Base-by-base conservation (phyloP, 2,329 filamentous ascomycete genomes). In the Amesomyces nigricolor region DNA sequence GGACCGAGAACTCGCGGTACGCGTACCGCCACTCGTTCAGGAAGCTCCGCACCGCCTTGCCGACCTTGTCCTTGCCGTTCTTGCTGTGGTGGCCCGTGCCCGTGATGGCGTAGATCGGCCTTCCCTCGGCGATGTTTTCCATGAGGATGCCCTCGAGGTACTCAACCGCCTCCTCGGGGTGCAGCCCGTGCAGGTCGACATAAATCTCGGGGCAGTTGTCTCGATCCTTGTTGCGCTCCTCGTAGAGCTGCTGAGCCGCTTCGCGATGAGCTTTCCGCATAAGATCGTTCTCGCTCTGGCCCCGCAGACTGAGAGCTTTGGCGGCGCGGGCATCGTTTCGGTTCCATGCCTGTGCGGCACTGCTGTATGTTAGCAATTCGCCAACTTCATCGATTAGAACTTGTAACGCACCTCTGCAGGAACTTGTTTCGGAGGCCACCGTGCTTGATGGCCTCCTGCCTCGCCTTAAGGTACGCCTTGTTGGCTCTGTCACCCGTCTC, bases 41-140 rank as follows among this genome's bases (percentile, higher is more conserved):
- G 74, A 95, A 97, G 62, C 82, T 84, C 53, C 94, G 86, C 59
- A 97, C 86, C 1, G 91, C 91, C 73, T 95, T 96, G 67, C 92
- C 92, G 37, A 99, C 89, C 73, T 99, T 99, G 72, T 99, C 94
- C 71, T 97, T 97, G 65, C 94, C 92, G 68, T 96, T 96, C 77
- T 97, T 97, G 70, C 89, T 95, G 73, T 99, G 94, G 67, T 97
- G 91, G 3, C 92, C 94, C 1, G 92, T 97, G 44, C 94, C 94
- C 1, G 91, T 96, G 69, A 99, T 97, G 62, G 91, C 91, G 69
- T 97, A 99, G 42, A 99, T 81, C 2, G 92, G 88, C 19, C 85
- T 81, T 37, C 79, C 79, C 63, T 88, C 84, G 62, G 83, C 79
- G 62, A 79, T 81, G 66, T 96, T 94, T 66, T 95, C 89, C 59